Evolutionary conservation across 2,329 filamentous ascomycete genomes (phyloP), one percentile per base, ranked within the genome.

Genomic region (Scedosporium apiospermum): DNA sequence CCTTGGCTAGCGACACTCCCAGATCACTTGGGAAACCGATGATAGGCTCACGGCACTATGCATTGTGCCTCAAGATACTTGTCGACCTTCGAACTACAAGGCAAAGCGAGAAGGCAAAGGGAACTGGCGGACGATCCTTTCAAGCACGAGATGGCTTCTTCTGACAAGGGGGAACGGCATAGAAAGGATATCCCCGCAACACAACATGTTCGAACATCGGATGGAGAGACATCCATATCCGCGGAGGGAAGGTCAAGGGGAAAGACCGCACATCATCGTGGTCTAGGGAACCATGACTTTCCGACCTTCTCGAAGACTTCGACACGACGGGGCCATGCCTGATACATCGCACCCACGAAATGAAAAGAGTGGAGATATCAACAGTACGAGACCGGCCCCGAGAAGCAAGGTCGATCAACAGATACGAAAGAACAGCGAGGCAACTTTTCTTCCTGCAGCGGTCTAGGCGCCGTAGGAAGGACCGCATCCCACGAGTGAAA

Each of bases 311-410:
- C 42, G 59, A 61, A 61, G 44, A 18, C 23, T 53, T 51, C 34
- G 41, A 21, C 42, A 4, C 2, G 18, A 18, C 23, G 23, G n/a
- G 46, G n/a, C 10, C 42, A 16, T 9, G 27, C 26, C 57, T 27
- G 26, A 34, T 58, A 42, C 42, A 61, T 41, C 23, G 26, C 14
- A 46, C 21, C 55, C 26, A 58, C 55, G 55, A 58, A n/a, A 21
- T 58, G 55, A n/a, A 16, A 58, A 34, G 14, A 58, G 18, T 18
- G 18, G 51, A 26, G 51, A 55, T 23, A 14, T 2, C 23, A 23
- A 49, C 18, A 30, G 27, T 42, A 61, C 60, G 60, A 61, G 60
- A 57, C 60, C 60, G 60, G 60, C 60, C 27, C 60, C 60, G 60
- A 61, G 49, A 57, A 42, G 60, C 49, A 57, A 12, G 4, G 60